Evolutionary conservation across 1,284 basidiomycete genomes (phyloP).

Genomic region (Thecaphora thlaspeos): DNA sequence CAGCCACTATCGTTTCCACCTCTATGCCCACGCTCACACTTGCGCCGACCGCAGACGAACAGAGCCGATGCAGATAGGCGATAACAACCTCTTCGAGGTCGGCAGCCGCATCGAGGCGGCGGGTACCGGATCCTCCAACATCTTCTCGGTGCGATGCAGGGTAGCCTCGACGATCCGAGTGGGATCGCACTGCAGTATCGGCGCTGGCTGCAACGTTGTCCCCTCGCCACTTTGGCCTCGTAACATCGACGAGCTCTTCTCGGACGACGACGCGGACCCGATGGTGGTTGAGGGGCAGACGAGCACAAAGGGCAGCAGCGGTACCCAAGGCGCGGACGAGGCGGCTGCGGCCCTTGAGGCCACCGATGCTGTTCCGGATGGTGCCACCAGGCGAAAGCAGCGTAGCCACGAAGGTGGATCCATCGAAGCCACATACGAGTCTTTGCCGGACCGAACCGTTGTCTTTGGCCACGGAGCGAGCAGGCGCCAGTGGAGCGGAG

Average conservation of each 20-base stretch:
- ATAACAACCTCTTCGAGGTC: constrained; percentile 89
- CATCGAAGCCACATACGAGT: constrained; percentile 58
- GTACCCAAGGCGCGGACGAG: no score
- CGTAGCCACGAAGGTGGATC: no score
- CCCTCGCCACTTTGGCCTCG: constrained; percentile 16
- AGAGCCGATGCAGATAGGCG: constrained; percentile 77
- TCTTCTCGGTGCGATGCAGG: constrained; percentile 74
- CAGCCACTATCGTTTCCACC: constrained; percentile 1
- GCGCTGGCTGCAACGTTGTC: constrained; percentile 66
- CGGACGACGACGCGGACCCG: constrained; percentile 9
- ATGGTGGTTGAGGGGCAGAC: no score
- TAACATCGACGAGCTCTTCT: constrained; percentile 6
- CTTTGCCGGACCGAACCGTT: constrained; percentile 79
- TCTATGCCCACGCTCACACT: neutral
- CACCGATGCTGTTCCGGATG: neutral
- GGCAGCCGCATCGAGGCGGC: constrained; percentile 82
- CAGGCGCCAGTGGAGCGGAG: constrained; percentile 77
- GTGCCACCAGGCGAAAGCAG: neutral
- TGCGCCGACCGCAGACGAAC: constrained; percentile 1
- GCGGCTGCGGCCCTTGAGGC: neutral
- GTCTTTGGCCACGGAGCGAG: constrained; percentile 75
- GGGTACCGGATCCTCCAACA: constrained; percentile 78
- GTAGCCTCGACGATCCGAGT: constrained; percentile 77
- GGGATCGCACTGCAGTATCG: constrained; percentile 75
- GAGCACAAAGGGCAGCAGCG: neutral